Percentiles rank a stretch among this genome's conserved stretches.
Evolutionary conservation across 2,329 filamentous ascomycete species (phyloP).

Genomic region (Stachybotrys elegans): DNA sequence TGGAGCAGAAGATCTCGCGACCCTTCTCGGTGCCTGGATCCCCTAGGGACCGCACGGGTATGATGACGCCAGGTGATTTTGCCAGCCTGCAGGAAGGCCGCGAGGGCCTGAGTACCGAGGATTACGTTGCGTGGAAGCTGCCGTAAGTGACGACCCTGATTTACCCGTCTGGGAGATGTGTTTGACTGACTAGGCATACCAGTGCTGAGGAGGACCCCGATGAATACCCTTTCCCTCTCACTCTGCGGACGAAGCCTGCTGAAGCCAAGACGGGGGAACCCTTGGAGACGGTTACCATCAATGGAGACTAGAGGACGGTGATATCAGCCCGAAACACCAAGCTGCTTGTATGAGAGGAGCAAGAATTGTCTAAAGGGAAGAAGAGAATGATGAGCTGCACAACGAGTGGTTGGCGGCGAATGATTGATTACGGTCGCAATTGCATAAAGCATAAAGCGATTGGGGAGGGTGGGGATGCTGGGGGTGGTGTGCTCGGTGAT

Average conservation of each 20-base stretch:
- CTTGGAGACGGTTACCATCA: slow-evolving; percentile 20
- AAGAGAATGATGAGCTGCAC: no score
- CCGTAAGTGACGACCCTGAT: slow-evolving; percentile 63
- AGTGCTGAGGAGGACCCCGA: slow-evolving; percentile 92
- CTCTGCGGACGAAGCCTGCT: slow-evolving; percentile 48
- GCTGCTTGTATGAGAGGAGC: no score
- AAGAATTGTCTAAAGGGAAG: no score
- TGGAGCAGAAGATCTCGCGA: slow-evolving; percentile 90
- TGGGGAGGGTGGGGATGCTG: no score
- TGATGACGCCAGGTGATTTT: slow-evolving; percentile 99
- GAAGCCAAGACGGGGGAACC: slow-evolving; percentile 24
- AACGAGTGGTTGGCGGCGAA: no score
- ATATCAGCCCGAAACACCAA: no score
- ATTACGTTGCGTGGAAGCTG: slow-evolving; percentile 97
- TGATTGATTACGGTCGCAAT: no score
- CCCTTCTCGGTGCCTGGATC: slow-evolving; percentile 93
- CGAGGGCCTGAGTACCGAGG: slow-evolving; percentile 90
- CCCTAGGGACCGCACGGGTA: slow-evolving; percentile 81
- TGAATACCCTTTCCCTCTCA: slow-evolving; percentile 58
- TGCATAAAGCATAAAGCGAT: no score
- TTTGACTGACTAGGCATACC: slow-evolving; percentile 15
- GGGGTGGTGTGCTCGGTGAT: no score
- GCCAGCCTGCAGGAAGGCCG: slow-evolving; percentile 91
- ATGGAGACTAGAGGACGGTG: slow-evolving; percentile 11
- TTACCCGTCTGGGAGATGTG: not conserved